Evolutionary conservation across 306 rosid species (phyloP), one percentile per base, ranked within the genome.

Genomic region (Urtica urens): DNA sequence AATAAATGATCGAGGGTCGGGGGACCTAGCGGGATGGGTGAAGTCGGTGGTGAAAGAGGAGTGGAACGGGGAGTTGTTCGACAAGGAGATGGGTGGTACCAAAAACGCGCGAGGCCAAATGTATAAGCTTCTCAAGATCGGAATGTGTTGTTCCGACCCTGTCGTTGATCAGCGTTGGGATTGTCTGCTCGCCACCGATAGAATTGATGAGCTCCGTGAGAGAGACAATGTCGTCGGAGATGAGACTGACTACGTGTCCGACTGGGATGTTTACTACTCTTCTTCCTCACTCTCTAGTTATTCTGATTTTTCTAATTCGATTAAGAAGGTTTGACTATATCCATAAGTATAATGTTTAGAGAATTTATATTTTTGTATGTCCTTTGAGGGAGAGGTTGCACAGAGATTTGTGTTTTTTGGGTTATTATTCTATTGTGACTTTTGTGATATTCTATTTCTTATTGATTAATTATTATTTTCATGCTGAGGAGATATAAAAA

Each of bases 61-160:
- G 63, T 83, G 90, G 94, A 84, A 72, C 0, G 90, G 77, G 0
- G 92, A 80, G 17, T 83, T 80, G 55, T 63, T 83, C 42, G 94
- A 83, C 49, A 65, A 57, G 24, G 78, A 71, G 3, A 77, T 79
- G 42, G 7, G 30, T 7, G 73, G 74, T 13, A 11, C 34, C 10
- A 72, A 72, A 12, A 57, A 57, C 9, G 63, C 57, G n/a, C 58
- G 45, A 6, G 72, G 74, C 0, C 79, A 84, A 38, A 72, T 84
- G 86, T 1, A 80, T 63, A 80, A 74, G 72, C 53, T 84, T 33
- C 53, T 84, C 64, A 84, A 78, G 58, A 70, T 84, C 39, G 94
- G 86, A 1, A 54, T 84, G 79, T 65, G 72, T 1, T 84, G 94
- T 39, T 72, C 86, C 49, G 94, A 84, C 30, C 54, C 60, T 60